Evolutionary conservation across 108 stramenopile species (phyloP).

Genomic region (Fistulifera pelliculosa): DNA sequence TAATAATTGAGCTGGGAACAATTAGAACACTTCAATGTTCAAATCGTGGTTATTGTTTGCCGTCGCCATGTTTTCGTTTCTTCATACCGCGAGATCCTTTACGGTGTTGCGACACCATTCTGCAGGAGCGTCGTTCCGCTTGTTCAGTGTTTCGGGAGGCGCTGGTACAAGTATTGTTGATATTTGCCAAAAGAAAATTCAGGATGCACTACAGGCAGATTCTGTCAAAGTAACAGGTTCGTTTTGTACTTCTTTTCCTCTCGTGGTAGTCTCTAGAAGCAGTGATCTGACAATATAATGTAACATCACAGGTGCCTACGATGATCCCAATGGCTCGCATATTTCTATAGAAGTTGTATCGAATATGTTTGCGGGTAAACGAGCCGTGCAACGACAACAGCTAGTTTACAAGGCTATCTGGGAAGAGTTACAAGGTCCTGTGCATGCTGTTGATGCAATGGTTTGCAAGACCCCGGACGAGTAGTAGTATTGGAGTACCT

Average conservation of each 20-base stretch:
- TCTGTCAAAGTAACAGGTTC: conserved; percentile 72
- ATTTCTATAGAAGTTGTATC: conserved; percentile 80
- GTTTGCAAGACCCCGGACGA: conserved; percentile 84
- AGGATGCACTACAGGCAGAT: conserved; percentile 56
- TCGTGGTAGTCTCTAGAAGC: not conserved
- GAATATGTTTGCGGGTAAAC: conserved; percentile 68
- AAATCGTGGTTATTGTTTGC: too few species aligned
- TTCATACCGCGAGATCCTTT: too few species aligned
- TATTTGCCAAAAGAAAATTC: conserved; percentile 60
- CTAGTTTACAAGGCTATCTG: conserved; percentile 92
- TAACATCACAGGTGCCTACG: conserved; percentile 55
- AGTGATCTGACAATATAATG: not conserved
- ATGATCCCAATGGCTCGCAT: conserved; percentile 90
- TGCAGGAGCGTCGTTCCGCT: too few species aligned
- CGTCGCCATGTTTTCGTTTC: too few species aligned
- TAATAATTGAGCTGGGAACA: too few species aligned
- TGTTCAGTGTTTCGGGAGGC: too few species aligned
- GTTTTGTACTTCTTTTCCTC: conserved; percentile 6
- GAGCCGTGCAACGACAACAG: conserved; percentile 80
- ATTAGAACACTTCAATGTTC: too few species aligned
- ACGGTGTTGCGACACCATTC: too few species aligned
- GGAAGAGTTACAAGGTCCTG: conserved; percentile 83
- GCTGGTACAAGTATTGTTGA: conserved; percentile 38
- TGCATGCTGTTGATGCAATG: conserved; percentile 90
- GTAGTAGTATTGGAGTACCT: conserved; percentile 1